phyloP scores from a whole-genome alignment of 164 flowering plant genomes.

The Dillenia suffruticosa region DNA sequence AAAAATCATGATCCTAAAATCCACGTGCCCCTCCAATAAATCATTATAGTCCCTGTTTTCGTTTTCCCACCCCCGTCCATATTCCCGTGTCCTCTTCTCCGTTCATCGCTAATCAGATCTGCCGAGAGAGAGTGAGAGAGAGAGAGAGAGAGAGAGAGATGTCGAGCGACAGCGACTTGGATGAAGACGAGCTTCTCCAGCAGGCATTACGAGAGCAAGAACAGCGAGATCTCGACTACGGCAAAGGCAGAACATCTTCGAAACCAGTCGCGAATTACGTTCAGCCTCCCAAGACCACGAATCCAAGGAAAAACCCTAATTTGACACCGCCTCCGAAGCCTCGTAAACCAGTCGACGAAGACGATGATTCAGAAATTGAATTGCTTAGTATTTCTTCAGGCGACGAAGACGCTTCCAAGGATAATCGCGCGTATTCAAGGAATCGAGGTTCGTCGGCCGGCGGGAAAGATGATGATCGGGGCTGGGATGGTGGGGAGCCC shows the following conservation, averaged over 20 bases:
- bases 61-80: too few relatives aligned
- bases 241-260: slow-evolving; percentile 28
- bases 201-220: slow-evolving; percentile 88
- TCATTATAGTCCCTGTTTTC: too few relatives aligned
- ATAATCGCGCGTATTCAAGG: slow-evolving; percentile 17
- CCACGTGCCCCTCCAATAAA: too few relatives aligned
- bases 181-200: slow-evolving; percentile 98
- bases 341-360: slow-evolving; percentile 45
- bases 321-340: slow-evolving; percentile 12
- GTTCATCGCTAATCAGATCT: too few relatives aligned
- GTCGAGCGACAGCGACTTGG: slow-evolving; percentile 76
- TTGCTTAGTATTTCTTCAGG: slow-evolving; percentile 97
- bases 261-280: slow-evolving; percentile 73
- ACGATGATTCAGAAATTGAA: slow-evolving; percentile 97
- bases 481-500: slow-evolving; percentile 91
- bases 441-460: slow-evolving; percentile 17
- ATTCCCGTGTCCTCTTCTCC: too few relatives aligned
- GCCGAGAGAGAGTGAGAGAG: background rate
- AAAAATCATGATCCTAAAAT: too few relatives aligned
- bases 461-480: slow-evolving; percentile 39
- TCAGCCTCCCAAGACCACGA: slow-evolving; percentile 42
- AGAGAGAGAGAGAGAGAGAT: slow-evolving; percentile 13
- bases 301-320: slow-evolving; percentile 2
- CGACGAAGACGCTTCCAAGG: slow-evolving; percentile 69
- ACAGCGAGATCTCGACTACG: slow-evolving; percentile 60